A percentile compares a stretch with the other conserved stretches of the same genome.
Conservation (phyloP, 2,329 filamentous ascomycete genomes). For the Colletotrichum musicola region DNA sequence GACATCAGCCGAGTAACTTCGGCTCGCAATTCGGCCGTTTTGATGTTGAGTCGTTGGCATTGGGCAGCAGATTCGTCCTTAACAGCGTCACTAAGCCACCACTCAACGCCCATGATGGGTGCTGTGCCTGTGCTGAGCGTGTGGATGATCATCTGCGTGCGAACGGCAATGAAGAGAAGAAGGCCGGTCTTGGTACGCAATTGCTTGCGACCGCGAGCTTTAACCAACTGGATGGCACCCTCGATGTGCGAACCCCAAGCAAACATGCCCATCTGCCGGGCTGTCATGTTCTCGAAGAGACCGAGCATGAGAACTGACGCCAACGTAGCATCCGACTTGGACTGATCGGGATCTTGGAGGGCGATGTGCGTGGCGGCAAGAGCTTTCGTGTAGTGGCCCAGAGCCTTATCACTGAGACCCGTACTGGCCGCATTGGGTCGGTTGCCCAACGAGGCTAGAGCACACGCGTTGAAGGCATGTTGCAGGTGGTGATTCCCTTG, state of each 20-base stretch:
- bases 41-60: slow-evolving; percentile 66
- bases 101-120: slow-evolving; percentile 67
- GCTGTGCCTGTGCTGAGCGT: slow-evolving; percentile 65
- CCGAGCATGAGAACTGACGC: slow-evolving; percentile 71
- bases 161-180: slow-evolving; percentile 69
- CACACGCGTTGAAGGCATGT: slow-evolving; percentile 70
- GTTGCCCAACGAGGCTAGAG: slow-evolving; percentile 69
- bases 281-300: slow-evolving; percentile 65
- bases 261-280: slow-evolving; percentile 41
- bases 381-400: slow-evolving; percentile 68
- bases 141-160: slow-evolving; percentile 73
- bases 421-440: slow-evolving; percentile 52
- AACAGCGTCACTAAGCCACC: slow-evolving; percentile 69
- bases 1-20: slow-evolving; percentile 65
- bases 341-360: slow-evolving; percentile 61
- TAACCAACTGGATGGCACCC: slow-evolving; percentile 72
- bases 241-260: slow-evolving; percentile 76
- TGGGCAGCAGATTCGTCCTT: slow-evolving; percentile 61
- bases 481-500: slow-evolving; percentile 61
- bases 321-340: slow-evolving; percentile 68
- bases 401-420: slow-evolving; percentile 55
- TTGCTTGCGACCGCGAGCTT: slow-evolving; percentile 68
- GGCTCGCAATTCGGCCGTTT: slow-evolving; percentile 66
- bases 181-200: slow-evolving; percentile 65
- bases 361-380: slow-evolving; percentile 65